Base-by-base conservation (phyloP, 805 yeast species). In the Candida patagonica region DNA sequence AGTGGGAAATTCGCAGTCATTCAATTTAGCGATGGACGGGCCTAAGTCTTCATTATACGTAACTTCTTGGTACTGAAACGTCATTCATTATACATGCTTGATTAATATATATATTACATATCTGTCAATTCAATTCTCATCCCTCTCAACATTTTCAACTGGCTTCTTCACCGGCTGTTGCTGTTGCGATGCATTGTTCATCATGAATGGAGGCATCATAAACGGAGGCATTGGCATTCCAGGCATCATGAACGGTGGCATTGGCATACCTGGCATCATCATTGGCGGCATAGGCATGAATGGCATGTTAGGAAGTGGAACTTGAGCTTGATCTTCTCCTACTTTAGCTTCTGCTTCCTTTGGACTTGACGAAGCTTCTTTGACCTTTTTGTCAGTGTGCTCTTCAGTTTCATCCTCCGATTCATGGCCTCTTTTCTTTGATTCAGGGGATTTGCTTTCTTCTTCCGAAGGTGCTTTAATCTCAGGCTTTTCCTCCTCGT, bases 1-100 rank as follows among this genome's bases (percentile, higher is more conserved):
- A 74, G 84, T 44, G 98, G 98, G 43, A 82, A 85, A 59, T 92
- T 92, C 78, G 98, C 98, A 1, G 96, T 92, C 13, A 76, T 89
- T 30, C 74, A 81, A 37, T 82, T 63, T 54, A 63, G 68, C 12
- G 49, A 53, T 37, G 77, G 78, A 25, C 40, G 54, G 17, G 32
- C 30, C 8, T 17, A 42, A 34, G 19, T 37, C 12, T 22, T 10
- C n/a, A n/a, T n/a, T n/a, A n/a, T n/a, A n/a, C n/a, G n/a, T n/a
- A n/a, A n/a, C n/a, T n/a, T n/a, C n/a, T n/a, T n/a, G n/a, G n/a
- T n/a, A n/a, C n/a, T n/a, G n/a, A n/a, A n/a, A n/a, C n/a, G n/a
- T n/a, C n/a, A n/a, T n/a, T n/a, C n/a, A n/a, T n/a, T n/a, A n/a
- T n/a, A n/a, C n/a, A n/a, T n/a, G n/a, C n/a, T n/a, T n/a, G n/a